Evolutionary conservation across 768 basidiomycete genomes (phyloP), one percentile per base, ranked within the genome.

Genomic region (Termitomyces heimii): DNA sequence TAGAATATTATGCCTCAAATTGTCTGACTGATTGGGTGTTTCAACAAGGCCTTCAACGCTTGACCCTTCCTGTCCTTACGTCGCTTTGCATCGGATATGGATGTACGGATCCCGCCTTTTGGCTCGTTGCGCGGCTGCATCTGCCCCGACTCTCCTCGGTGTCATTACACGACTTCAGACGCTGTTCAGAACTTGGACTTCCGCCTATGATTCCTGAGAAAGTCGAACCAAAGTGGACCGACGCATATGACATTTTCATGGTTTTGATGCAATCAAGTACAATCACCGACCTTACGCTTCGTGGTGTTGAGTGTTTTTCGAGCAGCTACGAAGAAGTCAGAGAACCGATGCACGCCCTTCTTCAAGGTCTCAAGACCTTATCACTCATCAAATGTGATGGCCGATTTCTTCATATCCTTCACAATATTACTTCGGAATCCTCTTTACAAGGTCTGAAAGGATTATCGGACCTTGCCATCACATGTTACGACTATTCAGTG

Each of bases 221-320:
- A 52, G 44, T 46, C 37, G 28, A 35, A 9, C 45, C 46, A 8
- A 53, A 47, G 43, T 40, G 39, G 22, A 62, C 57, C 34, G 63
- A 64, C 26, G 58, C 56, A 16, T 34, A 55, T 10, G 40, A 54
- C 24, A 40, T 64, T 40, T 42, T 64, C 7, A 29, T 39, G 44
- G 48, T 47, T 5, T 10, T 64, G 20, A 55, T 54, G 37, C 49
- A 57, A 13, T 64, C 52, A 13, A 51, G 28, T 14, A 57, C 54
- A 1, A 55, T 64, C 16, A 45, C 52, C 20, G 34, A 39, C 24
- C 57, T 64, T n/a, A 53, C 59, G 4, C 59, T 64, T n/a, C 59
- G 53, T 9, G 63, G 63, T 39, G 59, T 64, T 14, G 55, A 57
- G 14, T 64, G 63, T 49, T 59, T 61, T n/a, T 51, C 46, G n/a